Evolutionary conservation across 2,329 filamentous ascomycete species (phyloP).

Genomic region (Fusarium oxysporum): DNA sequence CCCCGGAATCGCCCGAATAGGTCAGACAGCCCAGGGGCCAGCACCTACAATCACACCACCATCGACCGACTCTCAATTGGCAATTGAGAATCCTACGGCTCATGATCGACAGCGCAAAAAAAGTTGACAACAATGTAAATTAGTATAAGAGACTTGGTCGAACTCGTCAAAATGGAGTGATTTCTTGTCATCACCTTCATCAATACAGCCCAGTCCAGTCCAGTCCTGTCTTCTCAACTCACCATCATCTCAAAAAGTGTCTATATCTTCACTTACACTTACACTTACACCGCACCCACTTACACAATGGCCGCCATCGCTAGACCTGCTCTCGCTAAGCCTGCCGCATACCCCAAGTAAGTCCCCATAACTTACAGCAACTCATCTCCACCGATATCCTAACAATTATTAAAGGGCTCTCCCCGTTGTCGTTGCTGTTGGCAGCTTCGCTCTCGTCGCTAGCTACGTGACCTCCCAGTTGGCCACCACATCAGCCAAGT

Average conservation of each 20-base stretch:
- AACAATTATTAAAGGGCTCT: conserved; percentile 25
- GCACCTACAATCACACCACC: conserved; percentile 37
- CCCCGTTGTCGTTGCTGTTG: conserved; percentile 34
- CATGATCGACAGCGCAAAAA: conserved; percentile 1
- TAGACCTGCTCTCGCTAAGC: conserved; percentile 16
- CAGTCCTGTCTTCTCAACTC: conserved; percentile 1
- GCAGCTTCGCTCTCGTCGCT: conserved; percentile 44
- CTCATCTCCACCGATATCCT: neutral
- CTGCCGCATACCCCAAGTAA: conserved; percentile 34
- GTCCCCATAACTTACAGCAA: neutral
- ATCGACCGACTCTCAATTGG: conserved; percentile 37
- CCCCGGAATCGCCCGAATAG: conserved; percentile 42
- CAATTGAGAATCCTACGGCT: conserved; percentile 28
- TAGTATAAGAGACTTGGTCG: conserved; percentile 27
- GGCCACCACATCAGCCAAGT: conserved; percentile 47
- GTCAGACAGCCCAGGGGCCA: conserved; percentile 35
- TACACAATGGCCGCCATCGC: conserved; percentile 36
- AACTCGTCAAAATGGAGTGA: conserved; percentile 29
- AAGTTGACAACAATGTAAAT: neutral
- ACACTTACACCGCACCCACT: conserved; percentile 8
- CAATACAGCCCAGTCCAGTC: conserved; percentile 3
- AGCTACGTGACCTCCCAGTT: conserved; percentile 51
- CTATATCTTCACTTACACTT: conserved; percentile 16
- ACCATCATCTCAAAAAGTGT: neutral
- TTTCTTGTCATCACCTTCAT: conserved; percentile 4